A percentile compares a stretch with the other conserved stretches of the same genome.
phyloP scores from a whole-genome alignment of 2,329 filamentous ascomycete species.

The Botrytis galanthina region DNA sequence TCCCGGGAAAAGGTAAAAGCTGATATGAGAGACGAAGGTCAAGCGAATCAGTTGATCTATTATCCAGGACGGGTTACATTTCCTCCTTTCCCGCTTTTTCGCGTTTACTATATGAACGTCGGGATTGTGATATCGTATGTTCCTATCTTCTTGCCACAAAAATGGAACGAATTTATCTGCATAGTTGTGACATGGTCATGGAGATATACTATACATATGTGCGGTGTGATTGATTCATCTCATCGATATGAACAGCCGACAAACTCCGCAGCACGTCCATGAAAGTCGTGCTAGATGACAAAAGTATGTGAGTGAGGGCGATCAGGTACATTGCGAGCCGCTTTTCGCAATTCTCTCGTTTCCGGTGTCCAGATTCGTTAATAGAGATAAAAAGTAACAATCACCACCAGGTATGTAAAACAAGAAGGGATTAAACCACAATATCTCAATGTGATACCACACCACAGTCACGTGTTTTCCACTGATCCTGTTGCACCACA shows the following conservation, averaged over 20 bases:
- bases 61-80: background rate
- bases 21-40: background rate
- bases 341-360: background rate
- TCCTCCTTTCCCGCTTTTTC: background rate
- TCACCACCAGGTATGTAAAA: background rate
- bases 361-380: background rate
- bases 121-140: background rate
- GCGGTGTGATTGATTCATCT: background rate
- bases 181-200: background rate
- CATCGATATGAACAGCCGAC: background rate
- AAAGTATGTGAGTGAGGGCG: background rate
- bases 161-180: background rate
- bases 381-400: background rate
- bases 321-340: background rate
- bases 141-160: background rate
- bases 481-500: conserved; percentile 3
- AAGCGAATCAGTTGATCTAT: background rate
- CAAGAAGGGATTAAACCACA: background rate
- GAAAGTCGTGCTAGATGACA: background rate
- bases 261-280: background rate
- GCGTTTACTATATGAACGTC: background rate
- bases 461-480: background rate
- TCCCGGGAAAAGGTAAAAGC: background rate
- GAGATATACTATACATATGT: background rate
- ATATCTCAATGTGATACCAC: background rate